A percentile compares a stretch with the other conserved stretches of the same genome.
phyloP scores from a whole-genome alignment of 495 filamentous ascomycete species.

The Apiosordaria backusii region DNA sequence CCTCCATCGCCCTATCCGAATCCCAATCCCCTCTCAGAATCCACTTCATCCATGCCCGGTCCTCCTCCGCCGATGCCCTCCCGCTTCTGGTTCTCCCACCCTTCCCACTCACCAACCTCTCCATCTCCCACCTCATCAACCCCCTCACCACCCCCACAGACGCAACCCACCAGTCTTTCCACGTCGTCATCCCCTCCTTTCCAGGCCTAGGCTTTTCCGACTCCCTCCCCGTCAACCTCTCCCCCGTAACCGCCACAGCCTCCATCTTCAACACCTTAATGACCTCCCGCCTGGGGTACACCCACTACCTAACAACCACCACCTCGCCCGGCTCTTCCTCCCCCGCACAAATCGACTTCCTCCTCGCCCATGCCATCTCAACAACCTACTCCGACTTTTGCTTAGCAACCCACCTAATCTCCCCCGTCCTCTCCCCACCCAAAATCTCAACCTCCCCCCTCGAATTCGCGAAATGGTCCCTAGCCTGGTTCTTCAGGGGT shows the following conservation, averaged over 20 bases:
- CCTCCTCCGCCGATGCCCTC: slow-evolving; percentile 46
- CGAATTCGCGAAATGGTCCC: slow-evolving; percentile 42
- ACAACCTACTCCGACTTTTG: slow-evolving; percentile 52
- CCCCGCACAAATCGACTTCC: slow-evolving; percentile 46
- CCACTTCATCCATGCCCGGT: slow-evolving; percentile 57
- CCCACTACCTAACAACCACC: slow-evolving; percentile 54
- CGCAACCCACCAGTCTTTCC: slow-evolving; percentile 53
- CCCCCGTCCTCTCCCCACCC: slow-evolving; percentile 38
- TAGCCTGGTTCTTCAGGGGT: slow-evolving; percentile 40
- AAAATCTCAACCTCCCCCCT: slow-evolving; percentile 30
- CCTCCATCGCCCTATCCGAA: slow-evolving; percentile 37
- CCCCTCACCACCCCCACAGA: slow-evolving; percentile 49
- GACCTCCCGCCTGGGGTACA: slow-evolving; percentile 57
- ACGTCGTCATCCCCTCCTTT: slow-evolving; percentile 66
- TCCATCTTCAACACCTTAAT: slow-evolving; percentile 62
- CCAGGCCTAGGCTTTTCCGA: slow-evolving; percentile 72
- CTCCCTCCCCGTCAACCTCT: slow-evolving; percentile 49
- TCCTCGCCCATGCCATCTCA: slow-evolving; percentile 55
- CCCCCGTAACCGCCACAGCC: slow-evolving; percentile 55
- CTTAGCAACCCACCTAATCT: slow-evolving; percentile 61
- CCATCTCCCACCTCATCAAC: slow-evolving; percentile 60
- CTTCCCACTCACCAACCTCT: slow-evolving; percentile 69
- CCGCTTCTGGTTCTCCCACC: slow-evolving; percentile 62
- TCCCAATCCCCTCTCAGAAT: slow-evolving; percentile 37
- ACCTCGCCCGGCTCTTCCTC: slow-evolving; percentile 36